Evolutionary conservation across 2,329 filamentous ascomycete species (phyloP).

Genomic region (Penicillium sp.): DNA sequence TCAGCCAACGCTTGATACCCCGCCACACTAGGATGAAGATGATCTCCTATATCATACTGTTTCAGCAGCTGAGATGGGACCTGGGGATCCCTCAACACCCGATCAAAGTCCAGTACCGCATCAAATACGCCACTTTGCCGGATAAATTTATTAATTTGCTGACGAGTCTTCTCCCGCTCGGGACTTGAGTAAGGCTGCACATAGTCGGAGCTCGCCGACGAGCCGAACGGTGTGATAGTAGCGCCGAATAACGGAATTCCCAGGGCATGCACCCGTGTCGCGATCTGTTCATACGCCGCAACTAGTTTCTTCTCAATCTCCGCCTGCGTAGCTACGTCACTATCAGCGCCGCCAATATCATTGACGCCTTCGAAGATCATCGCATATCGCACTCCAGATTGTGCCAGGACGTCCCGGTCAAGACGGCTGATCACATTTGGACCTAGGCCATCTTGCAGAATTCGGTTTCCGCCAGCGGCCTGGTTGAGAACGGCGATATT

Average conservation of each 20-base stretch:
- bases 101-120: slow-evolving; percentile 55
- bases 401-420: slow-evolving; percentile 55
- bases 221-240: slow-evolving; percentile 58
- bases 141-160: slow-evolving; percentile 55
- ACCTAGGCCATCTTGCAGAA: slow-evolving; percentile 54
- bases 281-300: slow-evolving; percentile 52
- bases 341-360: slow-evolving; percentile 51
- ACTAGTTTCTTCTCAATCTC: slow-evolving; percentile 46
- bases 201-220: slow-evolving; percentile 23
- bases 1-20: slow-evolving; percentile 55
- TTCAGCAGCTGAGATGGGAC: slow-evolving; percentile 43
- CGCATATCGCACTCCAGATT: slow-evolving; percentile 51
- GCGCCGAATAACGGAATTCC: slow-evolving; percentile 53
- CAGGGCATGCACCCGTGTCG: slow-evolving; percentile 45
- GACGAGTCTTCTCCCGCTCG: slow-evolving; percentile 48
- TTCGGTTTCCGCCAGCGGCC: slow-evolving; percentile 60
- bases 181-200: slow-evolving; percentile 48
- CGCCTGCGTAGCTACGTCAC: slow-evolving; percentile 40
- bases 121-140: slow-evolving; percentile 50
- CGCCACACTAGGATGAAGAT: slow-evolving; percentile 53
- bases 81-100: slow-evolving; percentile 45
- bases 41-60: slow-evolving; percentile 54
- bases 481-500: slow-evolving; percentile 55
- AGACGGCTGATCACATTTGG: slow-evolving; percentile 54
- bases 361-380: slow-evolving; percentile 63